These are phyloP conservation scores for Malus hybrid DNA, from an alignment of 331 rosid genomes.

Conservation along the genomic window DNA sequence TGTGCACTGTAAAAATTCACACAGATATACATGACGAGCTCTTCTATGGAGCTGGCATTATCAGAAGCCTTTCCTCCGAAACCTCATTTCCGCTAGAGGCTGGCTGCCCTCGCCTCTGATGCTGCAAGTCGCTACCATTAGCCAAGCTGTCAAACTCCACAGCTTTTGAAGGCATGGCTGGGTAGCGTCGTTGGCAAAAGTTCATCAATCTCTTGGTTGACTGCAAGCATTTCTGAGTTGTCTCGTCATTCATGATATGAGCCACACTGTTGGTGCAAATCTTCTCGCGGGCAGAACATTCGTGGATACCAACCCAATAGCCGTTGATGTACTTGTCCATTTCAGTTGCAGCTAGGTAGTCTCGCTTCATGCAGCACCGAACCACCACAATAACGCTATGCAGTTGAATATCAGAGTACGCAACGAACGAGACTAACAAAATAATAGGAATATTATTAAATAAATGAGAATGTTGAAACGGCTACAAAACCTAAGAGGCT, in stretches of 20 bases:
- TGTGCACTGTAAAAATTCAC: not conserved
- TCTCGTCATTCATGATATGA: slow-evolving; percentile 95
- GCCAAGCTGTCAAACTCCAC: slow-evolving; percentile 98
- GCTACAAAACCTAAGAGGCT: no score
- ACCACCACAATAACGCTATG: slow-evolving; percentile 69
- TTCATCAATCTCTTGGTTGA: slow-evolving; percentile 92
- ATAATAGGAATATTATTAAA: no score
- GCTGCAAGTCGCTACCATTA: slow-evolving; percentile 95
- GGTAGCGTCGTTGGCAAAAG: slow-evolving; percentile 92
- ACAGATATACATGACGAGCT: slow-evolving; percentile 21
- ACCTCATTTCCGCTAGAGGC: slow-evolving; percentile 31
- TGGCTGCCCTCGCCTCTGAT: slow-evolving; percentile 43
- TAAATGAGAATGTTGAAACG: no score
- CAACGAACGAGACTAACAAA: no score
- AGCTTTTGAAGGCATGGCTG: slow-evolving; percentile 92
- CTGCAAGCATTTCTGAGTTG: slow-evolving; percentile 92
- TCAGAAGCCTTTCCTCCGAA: slow-evolving; percentile 60
- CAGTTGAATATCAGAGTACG: no score
- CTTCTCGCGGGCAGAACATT: slow-evolving; percentile 97
- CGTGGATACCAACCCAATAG: slow-evolving; percentile 99
- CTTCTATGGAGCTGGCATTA: slow-evolving; percentile 69
- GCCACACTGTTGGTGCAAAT: slow-evolving; percentile 97
- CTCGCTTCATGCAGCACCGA: slow-evolving; percentile 86
- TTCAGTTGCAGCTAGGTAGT: slow-evolving; percentile 77
- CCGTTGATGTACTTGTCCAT: slow-evolving; percentile 90